Evolutionary conservation across 1,139 yeast genomes (phyloP), one percentile per base, ranked within the genome.

Genomic region (Protomyces macrosporus): DNA sequence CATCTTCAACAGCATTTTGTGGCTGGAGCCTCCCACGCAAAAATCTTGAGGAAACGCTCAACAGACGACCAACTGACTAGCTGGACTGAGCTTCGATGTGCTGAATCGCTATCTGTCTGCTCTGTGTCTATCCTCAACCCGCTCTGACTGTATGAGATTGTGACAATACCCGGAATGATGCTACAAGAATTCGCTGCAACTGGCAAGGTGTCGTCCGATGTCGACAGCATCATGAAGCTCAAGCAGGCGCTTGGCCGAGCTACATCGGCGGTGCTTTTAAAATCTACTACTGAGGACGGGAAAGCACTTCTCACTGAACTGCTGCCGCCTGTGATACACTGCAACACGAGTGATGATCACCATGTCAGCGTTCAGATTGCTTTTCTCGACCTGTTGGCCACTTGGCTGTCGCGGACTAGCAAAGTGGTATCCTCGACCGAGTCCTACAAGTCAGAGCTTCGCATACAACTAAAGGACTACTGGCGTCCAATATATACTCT

Each of bases 341-440:
- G 23, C 48, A 42, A 4, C 23, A 32, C 48, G n/a, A 14, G 30
- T 4, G 32, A 42, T 16, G 48, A 42, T 2, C 23, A 42, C 48
- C 48, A 42, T 42, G 32, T 42, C 48, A 16, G 48, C 16, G 48
- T 42, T 10, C 48, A 58, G 30, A 55, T 58, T 51, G 55, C 62
- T 6, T 39, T 40, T 42, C 40, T 55, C 34, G 62, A 58, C 30
- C 32, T 40, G 35, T 52, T 58, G 34, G 52, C 62, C 40, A 58
- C 62, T 6, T 58, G 62, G 62, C 45, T 58, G 9, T 32, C 62
- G 9, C 51, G 42, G 35, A 56, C 62, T 9, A 39, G 45, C 16
- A 40, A 51, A 16, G 55, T 50, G 30, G 37, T 14, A 2, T 12
- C 33, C 3, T 10, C n/a, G 14, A 14, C 12, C 9, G 37, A 34